These are phyloP conservation scores for Picea mariana DNA, from an alignment of 83 land plant species.

Conservation along the genomic window DNA sequence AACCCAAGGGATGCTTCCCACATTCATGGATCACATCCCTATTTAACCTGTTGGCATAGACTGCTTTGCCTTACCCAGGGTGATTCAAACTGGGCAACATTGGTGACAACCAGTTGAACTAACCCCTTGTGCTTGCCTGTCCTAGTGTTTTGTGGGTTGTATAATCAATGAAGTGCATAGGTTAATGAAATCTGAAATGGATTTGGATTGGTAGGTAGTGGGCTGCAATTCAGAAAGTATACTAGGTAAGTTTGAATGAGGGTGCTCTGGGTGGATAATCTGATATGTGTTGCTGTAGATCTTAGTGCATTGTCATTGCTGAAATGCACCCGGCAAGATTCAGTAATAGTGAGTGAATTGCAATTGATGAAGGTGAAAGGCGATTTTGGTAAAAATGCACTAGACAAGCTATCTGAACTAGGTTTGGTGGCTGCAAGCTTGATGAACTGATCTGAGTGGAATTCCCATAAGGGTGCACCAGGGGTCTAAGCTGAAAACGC, in stretches of 20 bases:
- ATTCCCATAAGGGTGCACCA: not conserved
- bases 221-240: not conserved
- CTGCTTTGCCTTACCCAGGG: too few species aligned
- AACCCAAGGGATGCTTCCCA: too few species aligned
- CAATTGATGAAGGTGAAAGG: not conserved
- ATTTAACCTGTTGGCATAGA: too few species aligned
- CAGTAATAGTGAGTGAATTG: not conserved
- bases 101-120: too few species aligned
- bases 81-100: too few species aligned
- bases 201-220: not conserved
- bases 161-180: not conserved
- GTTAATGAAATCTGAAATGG: too few species aligned
- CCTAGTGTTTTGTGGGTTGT: not conserved
- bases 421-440: not conserved
- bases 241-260: too few species aligned
- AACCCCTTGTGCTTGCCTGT: not conserved
- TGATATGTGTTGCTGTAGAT: not conserved
- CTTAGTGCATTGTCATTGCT: not conserved
- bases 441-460: not conserved
- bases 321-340: not conserved
- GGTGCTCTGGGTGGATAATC: too few species aligned
- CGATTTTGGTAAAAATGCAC: not conserved
- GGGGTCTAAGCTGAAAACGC: not conserved
- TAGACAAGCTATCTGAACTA: not conserved
- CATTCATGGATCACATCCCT: too few species aligned